Evolutionary conservation across 139 green algal genomes (phyloP), one percentile per base, ranked within the genome.

Genomic region (Spirogloea muscicola): DNA sequence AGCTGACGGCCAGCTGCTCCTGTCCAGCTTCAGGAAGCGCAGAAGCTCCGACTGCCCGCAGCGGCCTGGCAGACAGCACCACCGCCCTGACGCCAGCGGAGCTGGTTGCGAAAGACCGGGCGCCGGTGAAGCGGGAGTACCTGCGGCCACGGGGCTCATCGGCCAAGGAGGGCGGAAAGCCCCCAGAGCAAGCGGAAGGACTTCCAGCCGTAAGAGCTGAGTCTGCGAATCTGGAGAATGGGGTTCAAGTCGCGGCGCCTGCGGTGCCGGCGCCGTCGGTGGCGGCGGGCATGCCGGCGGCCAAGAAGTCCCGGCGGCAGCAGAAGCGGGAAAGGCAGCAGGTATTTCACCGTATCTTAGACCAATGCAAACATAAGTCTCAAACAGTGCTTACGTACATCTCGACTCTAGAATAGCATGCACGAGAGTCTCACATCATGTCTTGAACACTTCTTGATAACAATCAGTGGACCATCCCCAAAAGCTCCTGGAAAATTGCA

Each of bases 111-210:
- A 67, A 69, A 36, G 25, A 42, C 16, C 64, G 52, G 5, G 64
- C 64, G 13, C 64, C 64, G 4, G 52, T 74, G 64, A 74, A 74
- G 39, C 37, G 51, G 21, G 29, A 61, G 51, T 74, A 72, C 51
- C 16, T 74, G 3, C 33, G 10, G 36, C 33, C 33, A n/a, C n/a
- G n/a, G n/a, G n/a, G n/a, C 55, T 13, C 55, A 9, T 40, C 36
- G 55, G 10, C 33, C 55, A n/a, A 74, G 64, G 41, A 74, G 49
- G 13, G 40, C n/a, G 5, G 5, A 60, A 70, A 60, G 42, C 36
- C 29, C 7, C 6, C 36, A 6, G 29, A 37, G 6, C 37, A 67
- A 7, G 7, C 5, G 5, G 46, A 31, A 70, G 41, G 36, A 7
- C 10, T 10, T 33, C 25, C 61, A 55, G 39, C 42, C 42, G 25